Evolutionary conservation across 1,284 basidiomycete genomes (phyloP).

Genomic region (Ustilago sp.): DNA sequence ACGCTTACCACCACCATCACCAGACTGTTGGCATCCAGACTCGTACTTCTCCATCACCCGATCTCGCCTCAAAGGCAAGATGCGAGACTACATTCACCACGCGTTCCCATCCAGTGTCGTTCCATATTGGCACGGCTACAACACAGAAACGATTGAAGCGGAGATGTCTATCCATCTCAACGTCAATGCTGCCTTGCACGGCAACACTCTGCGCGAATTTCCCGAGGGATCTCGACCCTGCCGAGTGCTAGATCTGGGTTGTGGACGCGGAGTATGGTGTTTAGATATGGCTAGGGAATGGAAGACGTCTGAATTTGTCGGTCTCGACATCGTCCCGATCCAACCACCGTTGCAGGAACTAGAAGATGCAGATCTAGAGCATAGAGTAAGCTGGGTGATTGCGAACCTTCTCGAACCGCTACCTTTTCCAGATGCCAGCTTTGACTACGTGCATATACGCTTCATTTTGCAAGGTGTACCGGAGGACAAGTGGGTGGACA

Average conservation of each 20-base stretch:
- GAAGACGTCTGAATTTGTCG: conserved; percentile 58
- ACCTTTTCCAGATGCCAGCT: conserved; percentile 58
- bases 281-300: conserved; percentile 54
- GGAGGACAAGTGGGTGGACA: conserved; percentile 53
- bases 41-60: conserved; percentile 39
- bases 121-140: conserved; percentile 56
- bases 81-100: conserved; percentile 44
- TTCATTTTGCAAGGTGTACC: conserved; percentile 46
- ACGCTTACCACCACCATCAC: conserved; percentile 29
- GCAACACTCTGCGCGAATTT: conserved; percentile 33
- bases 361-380: conserved; percentile 45
- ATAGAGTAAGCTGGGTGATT: conserved; percentile 59
- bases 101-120: conserved; percentile 44
- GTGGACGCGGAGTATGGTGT: conserved; percentile 55
- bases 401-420: conserved; percentile 59
- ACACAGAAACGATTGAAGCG: conserved; percentile 32
- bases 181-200: conserved; percentile 21
- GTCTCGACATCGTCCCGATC: conserved; percentile 57
- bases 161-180: conserved; percentile 43
- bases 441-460: conserved; percentile 61
- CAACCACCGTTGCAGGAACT: conserved; percentile 45
- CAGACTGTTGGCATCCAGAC: conserved; percentile 50
- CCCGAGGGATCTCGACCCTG: conserved; percentile 37
- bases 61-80: conserved; percentile 40
- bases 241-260: conserved; percentile 56